A percentile compares a stretch with the other conserved stretches of the same genome.
phyloP scores from a whole-genome alignment of 768 basidiomycete species.

The Punctularia strigosozonata region DNA sequence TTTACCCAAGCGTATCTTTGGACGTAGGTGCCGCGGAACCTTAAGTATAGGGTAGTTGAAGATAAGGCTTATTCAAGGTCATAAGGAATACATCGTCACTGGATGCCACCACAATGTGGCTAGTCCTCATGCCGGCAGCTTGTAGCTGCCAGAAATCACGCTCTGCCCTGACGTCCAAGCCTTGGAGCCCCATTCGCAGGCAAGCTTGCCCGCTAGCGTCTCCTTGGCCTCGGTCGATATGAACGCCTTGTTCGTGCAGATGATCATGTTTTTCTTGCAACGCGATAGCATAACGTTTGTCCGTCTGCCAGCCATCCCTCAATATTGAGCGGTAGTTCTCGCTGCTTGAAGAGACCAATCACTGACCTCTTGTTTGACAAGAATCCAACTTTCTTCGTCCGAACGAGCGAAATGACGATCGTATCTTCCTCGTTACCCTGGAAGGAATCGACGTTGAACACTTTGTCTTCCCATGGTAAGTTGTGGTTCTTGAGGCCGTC shows the following conservation, averaged over 20 bases:
- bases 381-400: constrained; percentile 20
- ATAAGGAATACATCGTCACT: no score
- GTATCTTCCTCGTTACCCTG: constrained; percentile 36
- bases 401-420: constrained; percentile 21
- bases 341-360: no score
- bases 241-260: constrained; percentile 15
- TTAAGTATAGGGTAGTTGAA: no score
- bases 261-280: constrained; percentile 20
- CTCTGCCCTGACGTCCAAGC: constrained; percentile 7
- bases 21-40: no score
- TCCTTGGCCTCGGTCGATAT: constrained; percentile 7
- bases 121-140: no score
- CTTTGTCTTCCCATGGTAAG: constrained; percentile 53
- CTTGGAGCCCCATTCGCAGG: constrained; percentile 7
- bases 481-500: constrained; percentile 32
- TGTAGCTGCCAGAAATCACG: no score
- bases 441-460: constrained; percentile 71
- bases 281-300: constrained; percentile 25
- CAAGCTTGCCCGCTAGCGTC: constrained; percentile 17
- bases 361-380: constrained; percentile 13
- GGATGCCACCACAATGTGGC: no score
- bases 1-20: no score
- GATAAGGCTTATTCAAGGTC: no score
- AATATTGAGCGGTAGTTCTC: no score
- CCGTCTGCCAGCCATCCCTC: no score